Percentiles rank a stretch among this genome's conserved stretches.
Conservation (phyloP, 495 filamentous ascomycete genomes). For the Astrocystis sublimbata region DNA sequence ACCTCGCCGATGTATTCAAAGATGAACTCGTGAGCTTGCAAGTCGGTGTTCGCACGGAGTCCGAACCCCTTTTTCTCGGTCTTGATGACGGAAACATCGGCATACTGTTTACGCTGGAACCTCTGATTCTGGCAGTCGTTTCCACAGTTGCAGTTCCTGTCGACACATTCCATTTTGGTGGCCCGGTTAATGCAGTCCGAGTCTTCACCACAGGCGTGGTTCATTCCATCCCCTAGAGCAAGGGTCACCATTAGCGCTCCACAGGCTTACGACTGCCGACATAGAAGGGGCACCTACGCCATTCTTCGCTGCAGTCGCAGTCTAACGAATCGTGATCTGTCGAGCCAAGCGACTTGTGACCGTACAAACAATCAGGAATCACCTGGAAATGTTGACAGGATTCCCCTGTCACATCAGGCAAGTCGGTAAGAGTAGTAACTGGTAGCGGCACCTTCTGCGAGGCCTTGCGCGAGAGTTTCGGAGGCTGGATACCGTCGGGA, state of each 20-base stretch:
- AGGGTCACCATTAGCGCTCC: constrained; percentile 25
- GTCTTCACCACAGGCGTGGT: constrained; percentile 91
- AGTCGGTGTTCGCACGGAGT: constrained; percentile 73
- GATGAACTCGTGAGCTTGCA: constrained; percentile 84
- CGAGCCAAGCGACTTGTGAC: constrained; percentile 82
- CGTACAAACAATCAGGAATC: constrained; percentile 82
- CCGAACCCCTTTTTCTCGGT: constrained; percentile 97
- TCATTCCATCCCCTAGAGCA: constrained; percentile 64
- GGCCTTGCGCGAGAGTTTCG: constrained; percentile 72
- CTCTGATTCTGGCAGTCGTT: constrained; percentile 88
- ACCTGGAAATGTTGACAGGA: constrained; percentile 75
- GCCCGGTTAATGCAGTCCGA: constrained; percentile 99
- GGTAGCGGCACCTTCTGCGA: constrained; percentile 67
- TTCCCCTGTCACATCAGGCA: constrained; percentile 73
- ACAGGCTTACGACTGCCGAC: constrained; percentile 20
- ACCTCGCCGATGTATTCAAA: constrained; percentile 99
- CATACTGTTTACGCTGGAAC: constrained; percentile 89
- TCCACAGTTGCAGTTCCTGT: constrained; percentile 82
- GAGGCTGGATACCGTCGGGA: constrained; percentile 50
- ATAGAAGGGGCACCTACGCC: constrained; percentile 68
- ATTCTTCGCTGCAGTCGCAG: constrained; percentile 94
- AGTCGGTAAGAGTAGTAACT: constrained; percentile 59
- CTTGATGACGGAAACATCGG: constrained; percentile 89
- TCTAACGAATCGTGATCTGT: constrained; percentile 89
- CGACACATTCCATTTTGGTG: constrained; percentile 94